Conservation (phyloP, 768 basidiomycete genomes). For the Clitopilus passeckerianus region DNA sequence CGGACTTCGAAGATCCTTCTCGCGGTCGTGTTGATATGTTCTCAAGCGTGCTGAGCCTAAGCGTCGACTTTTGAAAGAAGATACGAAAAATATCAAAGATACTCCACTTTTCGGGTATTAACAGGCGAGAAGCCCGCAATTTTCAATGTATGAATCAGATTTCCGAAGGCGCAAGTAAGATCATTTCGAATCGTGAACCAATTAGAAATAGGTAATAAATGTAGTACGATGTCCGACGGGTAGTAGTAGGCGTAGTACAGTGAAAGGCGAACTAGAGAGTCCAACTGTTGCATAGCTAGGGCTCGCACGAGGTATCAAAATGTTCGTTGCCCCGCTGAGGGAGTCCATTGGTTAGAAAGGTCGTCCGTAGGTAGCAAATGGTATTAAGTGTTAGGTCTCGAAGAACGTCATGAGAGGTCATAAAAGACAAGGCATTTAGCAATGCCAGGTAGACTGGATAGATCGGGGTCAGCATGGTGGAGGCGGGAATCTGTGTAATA, state of each 20-base stretch:
- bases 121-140: not conserved
- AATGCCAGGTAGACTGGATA: conserved; percentile 22
- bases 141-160: too few species aligned
- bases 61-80: not conserved
- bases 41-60: not conserved
- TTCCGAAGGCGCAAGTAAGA: not conserved
- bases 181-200: not conserved
- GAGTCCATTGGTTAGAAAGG: not conserved
- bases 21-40: not conserved
- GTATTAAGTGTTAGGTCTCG: not conserved
- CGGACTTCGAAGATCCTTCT: not conserved
- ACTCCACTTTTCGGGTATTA: not conserved
- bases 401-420: not conserved
- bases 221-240: not conserved
- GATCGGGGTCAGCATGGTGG: not conserved
- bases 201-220: too few species aligned
- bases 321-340: conserved; percentile 1
- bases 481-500: not conserved
- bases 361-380: not conserved
- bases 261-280: not conserved
- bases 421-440: conserved; percentile 13
- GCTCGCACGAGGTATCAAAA: not conserved
- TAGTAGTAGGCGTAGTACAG: not conserved
- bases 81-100: not conserved
- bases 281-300: not conserved